Evolutionary conservation across 139 green algal species (phyloP).

Genomic region (Penium margaritaceum): DNA sequence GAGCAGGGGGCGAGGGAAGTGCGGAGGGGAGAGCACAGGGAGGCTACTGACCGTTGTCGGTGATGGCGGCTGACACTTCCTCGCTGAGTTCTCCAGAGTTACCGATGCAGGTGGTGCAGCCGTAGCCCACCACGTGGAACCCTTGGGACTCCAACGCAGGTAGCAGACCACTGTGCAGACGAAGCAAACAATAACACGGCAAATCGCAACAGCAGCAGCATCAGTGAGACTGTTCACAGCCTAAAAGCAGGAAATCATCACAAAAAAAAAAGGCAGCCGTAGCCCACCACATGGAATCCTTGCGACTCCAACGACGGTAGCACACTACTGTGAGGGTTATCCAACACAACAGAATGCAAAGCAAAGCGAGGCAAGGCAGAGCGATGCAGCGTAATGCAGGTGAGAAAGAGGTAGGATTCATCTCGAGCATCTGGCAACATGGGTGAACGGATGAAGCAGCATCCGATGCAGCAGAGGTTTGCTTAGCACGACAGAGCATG

Average conservation of each 20-base stretch:
- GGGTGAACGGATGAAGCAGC: no score
- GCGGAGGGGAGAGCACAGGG: no score
- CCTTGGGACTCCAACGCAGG: constrained; percentile 39
- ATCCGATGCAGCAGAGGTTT: no score
- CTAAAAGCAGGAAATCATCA: no score
- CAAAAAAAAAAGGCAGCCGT: no score
- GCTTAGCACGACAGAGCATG: no score
- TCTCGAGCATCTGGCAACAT: no score
- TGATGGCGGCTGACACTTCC: constrained; percentile 31
- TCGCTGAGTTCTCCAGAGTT: constrained; percentile 45
- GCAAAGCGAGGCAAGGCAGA: not conserved
- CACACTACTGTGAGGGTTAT: not conserved
- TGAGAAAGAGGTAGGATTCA: not conserved
- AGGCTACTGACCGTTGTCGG: constrained; percentile 39
- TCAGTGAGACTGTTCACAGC: no score
- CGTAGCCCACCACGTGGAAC: constrained; percentile 47
- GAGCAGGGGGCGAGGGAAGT: no score
- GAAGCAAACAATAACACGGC: no score
- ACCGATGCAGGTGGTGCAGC: constrained; percentile 52
- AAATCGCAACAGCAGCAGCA: no score
- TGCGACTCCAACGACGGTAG: not conserved
- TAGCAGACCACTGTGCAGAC: constrained; percentile 38
- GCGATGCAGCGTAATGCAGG: no score
- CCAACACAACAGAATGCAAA: not conserved
- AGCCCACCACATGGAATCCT: not conserved